Conservation (phyloP, 1,284 basidiomycete genomes). For the Amylostereum chailletii region DNA sequence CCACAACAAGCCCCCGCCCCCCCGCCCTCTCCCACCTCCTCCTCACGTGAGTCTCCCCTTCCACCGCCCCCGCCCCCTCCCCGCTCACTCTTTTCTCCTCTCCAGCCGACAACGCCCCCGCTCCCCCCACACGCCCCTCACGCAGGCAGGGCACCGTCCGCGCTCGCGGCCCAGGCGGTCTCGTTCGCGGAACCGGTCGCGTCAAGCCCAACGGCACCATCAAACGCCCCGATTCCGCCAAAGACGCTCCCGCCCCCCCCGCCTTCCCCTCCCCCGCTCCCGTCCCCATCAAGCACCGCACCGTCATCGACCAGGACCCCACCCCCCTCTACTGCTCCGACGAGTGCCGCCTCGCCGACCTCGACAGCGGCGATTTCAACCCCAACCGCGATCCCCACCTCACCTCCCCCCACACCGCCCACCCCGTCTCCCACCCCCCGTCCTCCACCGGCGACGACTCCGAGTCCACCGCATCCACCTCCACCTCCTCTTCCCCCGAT, state of each 20-base stretch:
- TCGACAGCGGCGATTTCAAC: constrained; percentile 39
- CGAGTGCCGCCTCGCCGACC: constrained; percentile 54
- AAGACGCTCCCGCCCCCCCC: constrained; percentile 17
- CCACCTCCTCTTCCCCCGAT: constrained; percentile 26
- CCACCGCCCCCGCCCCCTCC: constrained; percentile 1
- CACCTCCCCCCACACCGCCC: constrained; percentile 30
- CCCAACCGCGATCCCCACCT: constrained; percentile 31
- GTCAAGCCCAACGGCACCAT: constrained; percentile 44
- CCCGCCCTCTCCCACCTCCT: constrained; percentile 23
- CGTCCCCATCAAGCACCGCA: constrained; percentile 36
- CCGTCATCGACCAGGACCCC: constrained; percentile 67
- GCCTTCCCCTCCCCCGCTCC: constrained; percentile 11
- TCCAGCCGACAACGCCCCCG: constrained; percentile 21
- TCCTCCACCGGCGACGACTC: constrained; percentile 27
- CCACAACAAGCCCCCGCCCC: constrained; percentile 24
- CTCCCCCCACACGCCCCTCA: constrained; percentile 19
- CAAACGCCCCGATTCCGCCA: constrained; percentile 32
- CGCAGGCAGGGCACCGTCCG: constrained; percentile 35
- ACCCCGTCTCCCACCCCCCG: constrained; percentile 25
- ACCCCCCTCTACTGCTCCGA: constrained; percentile 75
- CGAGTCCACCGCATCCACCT: constrained; percentile 31
- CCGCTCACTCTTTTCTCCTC: constrained; percentile 8
- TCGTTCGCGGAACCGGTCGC: constrained; percentile 54
- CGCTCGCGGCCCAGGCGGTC: constrained; percentile 33
- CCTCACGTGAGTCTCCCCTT: constrained; percentile 22